These are phyloP conservation scores for Phascolomyces articulosus DNA, from an alignment of 371 early-diverging fungal genomes.

Conservation along the genomic window DNA sequence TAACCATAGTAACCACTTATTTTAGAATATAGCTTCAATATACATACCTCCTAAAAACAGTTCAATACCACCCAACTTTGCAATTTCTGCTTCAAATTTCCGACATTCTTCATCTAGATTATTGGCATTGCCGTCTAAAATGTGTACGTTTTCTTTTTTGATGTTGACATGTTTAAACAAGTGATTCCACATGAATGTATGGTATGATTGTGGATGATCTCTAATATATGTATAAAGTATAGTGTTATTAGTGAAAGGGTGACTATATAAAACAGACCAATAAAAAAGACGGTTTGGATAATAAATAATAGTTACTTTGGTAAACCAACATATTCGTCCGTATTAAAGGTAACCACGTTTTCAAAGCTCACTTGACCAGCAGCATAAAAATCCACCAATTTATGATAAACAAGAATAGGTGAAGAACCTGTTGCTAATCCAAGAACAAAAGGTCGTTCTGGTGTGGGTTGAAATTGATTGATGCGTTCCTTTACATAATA, in stretches of 20 bases:
- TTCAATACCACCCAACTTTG: slow-evolving; percentile 81
- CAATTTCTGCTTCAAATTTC: slow-evolving; percentile 79
- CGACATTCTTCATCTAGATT: slow-evolving; percentile 82
- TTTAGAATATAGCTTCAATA: background rate
- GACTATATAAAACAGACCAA: background rate
- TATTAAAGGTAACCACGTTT: slow-evolving; percentile 73
- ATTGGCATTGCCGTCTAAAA: slow-evolving; percentile 83
- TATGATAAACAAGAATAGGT: slow-evolving; percentile 75
- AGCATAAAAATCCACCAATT: slow-evolving; percentile 65
- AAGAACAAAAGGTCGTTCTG: slow-evolving; percentile 80
- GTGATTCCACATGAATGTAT: slow-evolving; percentile 88
- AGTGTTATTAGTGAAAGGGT: too few species aligned
- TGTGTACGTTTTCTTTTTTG: slow-evolving; percentile 77
- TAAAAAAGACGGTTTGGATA: background rate
- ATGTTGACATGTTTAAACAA: slow-evolving; percentile 87
- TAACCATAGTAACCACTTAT: too few species aligned
- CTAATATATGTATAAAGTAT: background rate
- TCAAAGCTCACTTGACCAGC: slow-evolving; percentile 65
- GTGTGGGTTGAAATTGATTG: slow-evolving; percentile 76
- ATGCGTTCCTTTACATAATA: slow-evolving; percentile 84
- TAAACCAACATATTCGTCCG: slow-evolving; percentile 72
- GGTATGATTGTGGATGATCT: slow-evolving; percentile 85
- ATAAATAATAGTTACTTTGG: slow-evolving; percentile 21
- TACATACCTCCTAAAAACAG: slow-evolving; percentile 70
- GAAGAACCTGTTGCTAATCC: slow-evolving; percentile 89